Percentiles rank a stretch among this genome's conserved stretches.
These are phyloP conservation scores for Nevesoporus exiguus DNA, from an alignment of 768 basidiomycete genomes.

Conservation along the genomic window DNA sequence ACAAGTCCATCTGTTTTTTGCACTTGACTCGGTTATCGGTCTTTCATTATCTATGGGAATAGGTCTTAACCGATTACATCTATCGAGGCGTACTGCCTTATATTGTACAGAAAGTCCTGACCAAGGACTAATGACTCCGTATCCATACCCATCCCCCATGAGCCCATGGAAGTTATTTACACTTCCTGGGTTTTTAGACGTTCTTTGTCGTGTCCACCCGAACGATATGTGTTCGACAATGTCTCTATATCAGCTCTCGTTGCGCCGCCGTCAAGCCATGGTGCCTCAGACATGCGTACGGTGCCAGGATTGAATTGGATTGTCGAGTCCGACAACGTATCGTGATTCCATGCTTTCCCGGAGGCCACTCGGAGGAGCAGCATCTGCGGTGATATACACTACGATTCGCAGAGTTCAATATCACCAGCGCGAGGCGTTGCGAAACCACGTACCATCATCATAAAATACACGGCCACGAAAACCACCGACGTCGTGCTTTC, in stretches of 20 bases:
- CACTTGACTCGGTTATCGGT: no score
- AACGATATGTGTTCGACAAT: neutral
- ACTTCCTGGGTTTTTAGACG: neutral
- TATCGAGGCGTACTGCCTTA: neutral
- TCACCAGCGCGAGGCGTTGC: neutral
- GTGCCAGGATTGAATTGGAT: neutral
- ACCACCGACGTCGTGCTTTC: slow-evolving; percentile 7
- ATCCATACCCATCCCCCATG: neutral
- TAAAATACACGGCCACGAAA: slow-evolving; percentile 12
- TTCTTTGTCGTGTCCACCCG: neutral
- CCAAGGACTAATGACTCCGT: neutral
- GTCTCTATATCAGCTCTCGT: neutral
- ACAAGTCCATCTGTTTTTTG: no score
- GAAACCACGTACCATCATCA: slow-evolving; percentile 16
- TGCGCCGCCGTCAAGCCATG: neutral
- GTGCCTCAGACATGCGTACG: neutral
- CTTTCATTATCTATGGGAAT: no score
- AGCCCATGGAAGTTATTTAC: neutral
- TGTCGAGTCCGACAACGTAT: neutral
- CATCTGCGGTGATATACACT: slow-evolving; percentile 20
- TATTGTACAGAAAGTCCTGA: neutral
- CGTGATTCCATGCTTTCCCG: slow-evolving; percentile 12
- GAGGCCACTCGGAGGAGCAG: slow-evolving; percentile 8
- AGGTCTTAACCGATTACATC: neutral
- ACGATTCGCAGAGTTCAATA: neutral